Percentiles rank a stretch among this genome's conserved stretches.
phyloP scores from a whole-genome alignment of 306 rosid genomes.

The Rosa persica region DNA sequence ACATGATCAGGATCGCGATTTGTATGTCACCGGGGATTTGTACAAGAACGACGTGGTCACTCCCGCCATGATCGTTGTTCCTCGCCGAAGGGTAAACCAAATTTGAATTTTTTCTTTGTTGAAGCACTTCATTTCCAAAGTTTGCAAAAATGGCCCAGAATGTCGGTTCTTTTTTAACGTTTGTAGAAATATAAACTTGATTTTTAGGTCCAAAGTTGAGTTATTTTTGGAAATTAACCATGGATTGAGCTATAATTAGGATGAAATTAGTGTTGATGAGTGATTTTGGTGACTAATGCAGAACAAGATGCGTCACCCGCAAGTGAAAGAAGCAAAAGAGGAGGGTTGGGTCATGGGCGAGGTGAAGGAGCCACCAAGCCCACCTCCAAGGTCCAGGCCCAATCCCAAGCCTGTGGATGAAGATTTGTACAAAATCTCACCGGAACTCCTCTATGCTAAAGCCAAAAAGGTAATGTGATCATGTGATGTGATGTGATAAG shows the following conservation, averaged over 20 bases:
- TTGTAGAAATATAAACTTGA: neutral
- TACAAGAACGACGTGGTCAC: slow-evolving; percentile 70
- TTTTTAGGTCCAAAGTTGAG: neutral
- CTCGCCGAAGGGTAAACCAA: slow-evolving; percentile 62
- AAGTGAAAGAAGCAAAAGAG: slow-evolving; percentile 52
- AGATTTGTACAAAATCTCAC: slow-evolving; percentile 81
- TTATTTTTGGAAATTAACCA: neutral
- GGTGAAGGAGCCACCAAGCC: slow-evolving; percentile 36
- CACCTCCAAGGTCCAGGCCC: slow-evolving; percentile 33
- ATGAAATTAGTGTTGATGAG: neutral
- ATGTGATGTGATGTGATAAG: neutral
- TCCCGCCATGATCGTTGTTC: slow-evolving; percentile 84
- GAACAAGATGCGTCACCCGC: slow-evolving; percentile 46
- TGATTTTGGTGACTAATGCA: slow-evolving; percentile 35
- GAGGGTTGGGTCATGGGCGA: slow-evolving; percentile 44
- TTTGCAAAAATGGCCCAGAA: neutral
- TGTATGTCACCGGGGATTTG: slow-evolving; percentile 71
- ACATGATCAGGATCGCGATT: slow-evolving; percentile 43
- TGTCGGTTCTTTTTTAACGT: neutral
- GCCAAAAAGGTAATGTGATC: slow-evolving; percentile 56
- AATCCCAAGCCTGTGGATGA: slow-evolving; percentile 75
- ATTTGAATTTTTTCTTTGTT: neutral
- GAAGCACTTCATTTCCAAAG: too few relatives aligned
- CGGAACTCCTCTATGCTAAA: slow-evolving; percentile 54
- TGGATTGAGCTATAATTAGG: too few relatives aligned